Percentiles rank a stretch among this genome's conserved stretches.
These are phyloP conservation scores for Solanum hybrid DNA, from an alignment of 305 asterid species.

Conservation along the genomic window DNA sequence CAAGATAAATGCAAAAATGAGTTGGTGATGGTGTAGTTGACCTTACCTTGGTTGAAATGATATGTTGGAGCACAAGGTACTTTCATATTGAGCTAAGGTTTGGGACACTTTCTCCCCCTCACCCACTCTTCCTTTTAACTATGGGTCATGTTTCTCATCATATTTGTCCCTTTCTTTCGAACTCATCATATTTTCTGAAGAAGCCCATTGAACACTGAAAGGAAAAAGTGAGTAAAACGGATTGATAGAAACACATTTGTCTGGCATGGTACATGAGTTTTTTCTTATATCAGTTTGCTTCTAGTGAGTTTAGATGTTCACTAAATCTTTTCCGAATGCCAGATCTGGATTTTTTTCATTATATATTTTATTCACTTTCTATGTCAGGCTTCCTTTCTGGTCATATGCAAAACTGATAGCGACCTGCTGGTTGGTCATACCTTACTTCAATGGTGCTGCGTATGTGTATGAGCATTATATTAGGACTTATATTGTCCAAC, in stretches of 20 bases:
- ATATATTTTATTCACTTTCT: background rate
- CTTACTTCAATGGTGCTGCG: slow-evolving; percentile 94
- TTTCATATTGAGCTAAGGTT: background rate
- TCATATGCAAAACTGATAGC: slow-evolving; percentile 70
- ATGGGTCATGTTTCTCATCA: background rate
- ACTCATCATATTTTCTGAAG: background rate
- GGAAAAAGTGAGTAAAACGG: background rate
- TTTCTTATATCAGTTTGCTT: background rate
- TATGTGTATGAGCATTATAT: slow-evolving; percentile 76
- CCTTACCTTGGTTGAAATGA: background rate
- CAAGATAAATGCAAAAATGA: background rate
- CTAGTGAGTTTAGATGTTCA: background rate
- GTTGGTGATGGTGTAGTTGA: background rate
- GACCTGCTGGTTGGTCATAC: slow-evolving; percentile 96
- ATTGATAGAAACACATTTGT: background rate
- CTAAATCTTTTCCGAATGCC: background rate
- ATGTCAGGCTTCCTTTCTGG: slow-evolving; percentile 82
- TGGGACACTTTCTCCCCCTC: background rate
- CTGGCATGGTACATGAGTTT: background rate
- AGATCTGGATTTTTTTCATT: background rate
- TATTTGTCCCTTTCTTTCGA: background rate
- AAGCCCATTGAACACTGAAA: background rate
- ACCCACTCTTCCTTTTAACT: background rate
- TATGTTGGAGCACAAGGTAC: background rate
- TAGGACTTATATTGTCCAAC: slow-evolving; percentile 73